Evolutionary conservation across 352 stramenopile genomes (phyloP), one percentile per base, ranked within the genome.

Genomic region (Globisporangium echinulatum): DNA sequence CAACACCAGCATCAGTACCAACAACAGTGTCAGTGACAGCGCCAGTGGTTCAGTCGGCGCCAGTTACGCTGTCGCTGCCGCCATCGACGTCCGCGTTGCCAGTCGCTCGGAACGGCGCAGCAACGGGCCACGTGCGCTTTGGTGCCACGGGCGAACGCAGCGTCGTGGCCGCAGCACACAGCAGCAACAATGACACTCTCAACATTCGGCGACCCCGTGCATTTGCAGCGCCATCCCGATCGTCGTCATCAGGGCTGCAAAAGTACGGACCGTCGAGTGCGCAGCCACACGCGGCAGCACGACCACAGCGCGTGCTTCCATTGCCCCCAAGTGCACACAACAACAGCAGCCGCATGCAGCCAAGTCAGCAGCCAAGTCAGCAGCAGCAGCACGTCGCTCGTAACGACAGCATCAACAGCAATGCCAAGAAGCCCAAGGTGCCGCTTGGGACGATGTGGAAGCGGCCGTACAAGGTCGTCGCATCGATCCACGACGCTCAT

Each of bases 391-490:
- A 49, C 0, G 15, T n/a, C n/a, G n/a, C n/a, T n/a, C n/a, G n/a
- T n/a, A n/a, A n/a, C n/a, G n/a, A n/a, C 36, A 38, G 15, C 37
- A n/a, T 61, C 7, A 57, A 52, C 4, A 8, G 8, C 38, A 56
- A 38, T 11, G 36, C 37, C 11, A 60, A 71, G 43, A 58, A 58
- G 44, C 67, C 68, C 36, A 65, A 70, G 33, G 44, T n/a, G 8
- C 68, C 53, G 58, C 66, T 44, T 37, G 72, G 43, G 66, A 78
- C 48, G 79, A 88, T 75, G 62, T 92, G 83, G 83, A 90, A 90
- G 62, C 79, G 83, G 5, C 81, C 83, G 53, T 92, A 92, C 58
- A 74, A 90, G 63, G 80, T 92, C 11, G 63, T 92, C 14, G 77
- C 83, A 4, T 79, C 66, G 39, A 85, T 92, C 49, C 69, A 77